Evolutionary conservation across 805 yeast species (phyloP).

Genomic region (Suhomyces sp.): DNA sequence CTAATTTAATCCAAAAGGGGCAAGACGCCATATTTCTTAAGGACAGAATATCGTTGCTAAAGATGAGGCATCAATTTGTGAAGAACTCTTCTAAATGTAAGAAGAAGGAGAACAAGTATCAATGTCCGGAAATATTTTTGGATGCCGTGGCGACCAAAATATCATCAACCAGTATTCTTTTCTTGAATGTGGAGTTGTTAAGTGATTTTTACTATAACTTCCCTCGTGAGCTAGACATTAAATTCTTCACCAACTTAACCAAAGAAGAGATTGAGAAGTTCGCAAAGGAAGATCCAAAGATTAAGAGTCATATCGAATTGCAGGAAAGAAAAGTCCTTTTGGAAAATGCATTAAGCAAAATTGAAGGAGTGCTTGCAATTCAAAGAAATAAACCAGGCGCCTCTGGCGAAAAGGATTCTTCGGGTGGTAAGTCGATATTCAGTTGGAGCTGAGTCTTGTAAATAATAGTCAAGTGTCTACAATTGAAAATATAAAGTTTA

Average conservation of each 20-base stretch:
- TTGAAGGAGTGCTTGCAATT: slow-evolving; percentile 76
- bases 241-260: slow-evolving; percentile 59
- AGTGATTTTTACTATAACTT: slow-evolving; percentile 95
- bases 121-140: slow-evolving; percentile 91
- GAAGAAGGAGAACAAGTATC: slow-evolving; percentile 74
- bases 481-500: no score
- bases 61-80: slow-evolving; percentile 68
- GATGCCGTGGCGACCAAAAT: slow-evolving; percentile 90
- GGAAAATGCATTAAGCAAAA: slow-evolving; percentile 78
- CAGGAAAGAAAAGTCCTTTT: slow-evolving; percentile 90
- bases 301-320: slow-evolving; percentile 84
- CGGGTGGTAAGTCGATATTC: slow-evolving; percentile 9
- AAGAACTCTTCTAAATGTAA: slow-evolving; percentile 75
- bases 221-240: slow-evolving; percentile 86
- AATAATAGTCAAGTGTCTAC: background rate
- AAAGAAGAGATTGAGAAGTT: slow-evolving; percentile 79
- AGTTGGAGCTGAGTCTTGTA: slow-evolving; percentile 4
- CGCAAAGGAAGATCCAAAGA: slow-evolving; percentile 93
- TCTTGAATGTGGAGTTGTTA: slow-evolving; percentile 87
- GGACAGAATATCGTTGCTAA: slow-evolving; percentile 67
- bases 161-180: slow-evolving; percentile 88
- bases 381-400: slow-evolving; percentile 36
- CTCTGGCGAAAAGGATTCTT: background rate
- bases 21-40: slow-evolving; percentile 75
- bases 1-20: slow-evolving; percentile 72